A percentile compares a stretch with the other conserved stretches of the same genome.
phyloP scores from a whole-genome alignment of 2,329 filamentous ascomycete genomes.

The Metarhizium robertsii region DNA sequence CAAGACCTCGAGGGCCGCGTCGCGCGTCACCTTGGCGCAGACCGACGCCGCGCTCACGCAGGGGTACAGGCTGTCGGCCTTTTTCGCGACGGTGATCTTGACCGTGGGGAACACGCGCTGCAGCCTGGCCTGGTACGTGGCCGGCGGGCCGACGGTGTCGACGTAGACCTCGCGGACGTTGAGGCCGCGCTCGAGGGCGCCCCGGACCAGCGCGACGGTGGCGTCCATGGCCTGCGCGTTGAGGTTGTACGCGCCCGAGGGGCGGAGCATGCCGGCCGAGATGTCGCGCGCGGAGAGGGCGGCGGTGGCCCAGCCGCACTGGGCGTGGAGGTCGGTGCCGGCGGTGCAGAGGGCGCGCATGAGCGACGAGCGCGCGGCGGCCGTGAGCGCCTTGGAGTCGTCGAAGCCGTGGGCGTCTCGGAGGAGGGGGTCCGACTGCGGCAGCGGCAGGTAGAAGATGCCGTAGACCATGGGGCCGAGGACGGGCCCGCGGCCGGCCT shows the following conservation, averaged over 20 bases:
- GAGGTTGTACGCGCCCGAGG: constrained; percentile 66
- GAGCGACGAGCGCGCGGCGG: constrained; percentile 65
- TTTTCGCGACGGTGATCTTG: constrained; percentile 71
- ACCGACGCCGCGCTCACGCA: constrained; percentile 91
- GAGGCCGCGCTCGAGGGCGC: constrained; percentile 67
- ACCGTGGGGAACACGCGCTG: constrained; percentile 74
- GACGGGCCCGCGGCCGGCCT: constrained; percentile 90
- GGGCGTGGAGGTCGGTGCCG: constrained; percentile 33
- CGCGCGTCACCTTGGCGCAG: constrained; percentile 90
- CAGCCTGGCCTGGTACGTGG: constrained; percentile 73
- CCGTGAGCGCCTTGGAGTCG: constrained; percentile 87
- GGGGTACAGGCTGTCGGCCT: constrained; percentile 87
- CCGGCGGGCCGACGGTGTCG: constrained; percentile 83
- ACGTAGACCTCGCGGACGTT: constrained; percentile 87
- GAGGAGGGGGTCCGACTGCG: constrained; percentile 62
- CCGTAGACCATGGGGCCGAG: constrained; percentile 71
- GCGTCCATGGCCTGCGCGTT: constrained; percentile 95
- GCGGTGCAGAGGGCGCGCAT: constrained; percentile 61
- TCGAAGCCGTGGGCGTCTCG: constrained; percentile 77
- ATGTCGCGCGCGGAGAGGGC: constrained; percentile 80
- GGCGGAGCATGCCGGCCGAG: constrained; percentile 64
- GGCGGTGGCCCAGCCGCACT: constrained; percentile 76
- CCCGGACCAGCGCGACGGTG: constrained; percentile 71
- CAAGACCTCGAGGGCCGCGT: constrained; percentile 76
- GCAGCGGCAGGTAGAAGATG: constrained; percentile 65